Conservation (phyloP, 2,329 filamentous ascomycete genomes). For the Phialophora tarda region DNA sequence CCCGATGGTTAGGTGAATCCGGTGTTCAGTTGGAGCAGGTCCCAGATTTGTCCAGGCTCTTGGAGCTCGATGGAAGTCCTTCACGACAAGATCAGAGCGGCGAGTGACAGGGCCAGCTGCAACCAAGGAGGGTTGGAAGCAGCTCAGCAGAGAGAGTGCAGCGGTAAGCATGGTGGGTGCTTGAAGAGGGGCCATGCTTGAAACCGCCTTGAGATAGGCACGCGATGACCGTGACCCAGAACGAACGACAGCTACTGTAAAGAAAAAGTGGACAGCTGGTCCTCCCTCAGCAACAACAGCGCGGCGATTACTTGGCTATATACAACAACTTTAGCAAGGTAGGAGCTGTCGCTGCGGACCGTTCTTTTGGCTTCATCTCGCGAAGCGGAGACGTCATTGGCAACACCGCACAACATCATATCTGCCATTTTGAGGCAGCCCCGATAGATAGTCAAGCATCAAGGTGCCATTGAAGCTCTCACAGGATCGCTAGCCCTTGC, state of each 20-base stretch:
- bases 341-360: background rate
- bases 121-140: constrained; percentile 26
- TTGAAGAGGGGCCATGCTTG: constrained; percentile 20
- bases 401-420: constrained; percentile 13
- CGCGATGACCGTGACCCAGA: background rate
- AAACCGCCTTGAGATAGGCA: background rate
- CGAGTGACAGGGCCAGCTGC: constrained; percentile 27
- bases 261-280: background rate
- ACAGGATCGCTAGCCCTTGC: constrained; percentile 25
- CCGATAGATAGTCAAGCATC: constrained; percentile 20
- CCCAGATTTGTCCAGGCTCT: constrained; percentile 57
- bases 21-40: constrained; percentile 55
- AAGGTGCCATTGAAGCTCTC: constrained; percentile 14
- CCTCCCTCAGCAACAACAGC: background rate
- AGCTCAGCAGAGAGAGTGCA: constrained; percentile 25
- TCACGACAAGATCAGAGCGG: constrained; percentile 57
- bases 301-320: background rate
- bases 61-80: constrained; percentile 62
- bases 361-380: constrained; percentile 4
- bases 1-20: constrained; percentile 63
- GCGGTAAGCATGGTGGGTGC: constrained; percentile 19
- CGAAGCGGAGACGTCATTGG: constrained; percentile 5
- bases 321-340: background rate
- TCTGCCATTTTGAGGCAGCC: constrained; percentile 18
- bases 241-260: constrained; percentile 8